A percentile compares a stretch with the other conserved stretches of the same genome.
phyloP scores from a whole-genome alignment of 257 asterid species.

The Solanum chiquidenum region DNA sequence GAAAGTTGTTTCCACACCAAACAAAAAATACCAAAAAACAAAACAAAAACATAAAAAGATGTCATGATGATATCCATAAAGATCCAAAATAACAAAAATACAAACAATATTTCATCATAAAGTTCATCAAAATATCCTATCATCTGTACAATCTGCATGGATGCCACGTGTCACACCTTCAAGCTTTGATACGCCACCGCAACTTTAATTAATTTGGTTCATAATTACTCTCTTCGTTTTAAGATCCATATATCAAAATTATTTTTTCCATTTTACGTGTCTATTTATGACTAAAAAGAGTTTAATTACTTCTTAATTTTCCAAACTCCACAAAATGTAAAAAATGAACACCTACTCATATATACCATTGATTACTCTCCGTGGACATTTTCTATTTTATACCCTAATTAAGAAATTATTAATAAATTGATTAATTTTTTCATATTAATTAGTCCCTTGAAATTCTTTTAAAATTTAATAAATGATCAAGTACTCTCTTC shows the following conservation, averaged over 20 bases:
- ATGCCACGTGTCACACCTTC: constrained; percentile 3
- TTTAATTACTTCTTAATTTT: not conserved
- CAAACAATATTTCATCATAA: not conserved
- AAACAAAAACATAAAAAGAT: not conserved
- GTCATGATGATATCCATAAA: not conserved
- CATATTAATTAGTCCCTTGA: too few relatives aligned
- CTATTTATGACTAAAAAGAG: not conserved
- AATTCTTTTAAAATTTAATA: too few relatives aligned
- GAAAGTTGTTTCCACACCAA: not conserved
- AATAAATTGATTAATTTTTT: too few relatives aligned
- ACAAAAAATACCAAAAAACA: not conserved
- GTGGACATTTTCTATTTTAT: not conserved
- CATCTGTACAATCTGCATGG: constrained; percentile 14
- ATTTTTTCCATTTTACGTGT: not conserved
- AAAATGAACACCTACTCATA: not conserved
- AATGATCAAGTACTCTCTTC: too few relatives aligned
- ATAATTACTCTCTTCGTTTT: not conserved
- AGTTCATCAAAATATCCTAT: not conserved
- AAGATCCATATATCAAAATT: not conserved
- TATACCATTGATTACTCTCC: not conserved
- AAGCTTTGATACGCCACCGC: constrained; percentile 1
- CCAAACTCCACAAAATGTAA: not conserved
- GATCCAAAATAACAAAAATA: not conserved
- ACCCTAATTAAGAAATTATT: not conserved
- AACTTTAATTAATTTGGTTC: not conserved